phyloP scores from a whole-genome alignment of 495 filamentous ascomycete species.

The Extremus antarcticus region DNA sequence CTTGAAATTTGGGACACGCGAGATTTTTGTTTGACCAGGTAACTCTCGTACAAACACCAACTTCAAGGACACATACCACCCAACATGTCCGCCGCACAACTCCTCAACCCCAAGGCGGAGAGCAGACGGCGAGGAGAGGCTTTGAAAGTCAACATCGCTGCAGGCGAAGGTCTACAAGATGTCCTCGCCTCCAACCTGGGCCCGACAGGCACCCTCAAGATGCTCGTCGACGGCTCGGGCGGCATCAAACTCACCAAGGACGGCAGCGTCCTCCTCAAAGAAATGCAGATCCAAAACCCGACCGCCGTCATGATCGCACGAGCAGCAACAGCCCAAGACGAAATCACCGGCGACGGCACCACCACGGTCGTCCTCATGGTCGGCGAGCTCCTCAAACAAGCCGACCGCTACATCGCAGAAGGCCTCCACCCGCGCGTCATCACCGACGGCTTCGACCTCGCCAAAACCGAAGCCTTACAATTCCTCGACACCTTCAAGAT shows the following conservation, averaged over 20 bases:
- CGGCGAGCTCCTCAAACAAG: constrained; percentile 95
- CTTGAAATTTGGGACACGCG: background rate
- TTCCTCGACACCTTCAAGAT: constrained; percentile 95
- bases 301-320: constrained; percentile 86
- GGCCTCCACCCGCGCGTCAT: constrained; percentile 93
- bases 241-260: constrained; percentile 99
- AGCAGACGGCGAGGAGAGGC: constrained; percentile 92
- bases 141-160: constrained; percentile 88
- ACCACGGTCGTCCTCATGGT: constrained; percentile 93
- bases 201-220: constrained; percentile 90
- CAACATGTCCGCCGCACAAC: constrained; percentile 78
- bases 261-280: constrained; percentile 85
- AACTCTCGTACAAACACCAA: background rate
- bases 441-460: constrained; percentile 95
- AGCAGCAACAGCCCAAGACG: constrained; percentile 94
- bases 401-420: constrained; percentile 85
- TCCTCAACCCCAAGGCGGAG: constrained; percentile 97
- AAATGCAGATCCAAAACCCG: constrained; percentile 50
- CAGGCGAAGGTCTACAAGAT: constrained; percentile 60
- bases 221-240: constrained; percentile 94
- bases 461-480: constrained; percentile 87
- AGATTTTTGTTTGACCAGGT: background rate
- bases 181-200: constrained; percentile 94
- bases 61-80: background rate
- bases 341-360: constrained; percentile 96